Percentiles rank a stretch among this genome's conserved stretches.
phyloP scores from a whole-genome alignment of 2,329 filamentous ascomycete genomes.

The Aschersonia sp. region DNA sequence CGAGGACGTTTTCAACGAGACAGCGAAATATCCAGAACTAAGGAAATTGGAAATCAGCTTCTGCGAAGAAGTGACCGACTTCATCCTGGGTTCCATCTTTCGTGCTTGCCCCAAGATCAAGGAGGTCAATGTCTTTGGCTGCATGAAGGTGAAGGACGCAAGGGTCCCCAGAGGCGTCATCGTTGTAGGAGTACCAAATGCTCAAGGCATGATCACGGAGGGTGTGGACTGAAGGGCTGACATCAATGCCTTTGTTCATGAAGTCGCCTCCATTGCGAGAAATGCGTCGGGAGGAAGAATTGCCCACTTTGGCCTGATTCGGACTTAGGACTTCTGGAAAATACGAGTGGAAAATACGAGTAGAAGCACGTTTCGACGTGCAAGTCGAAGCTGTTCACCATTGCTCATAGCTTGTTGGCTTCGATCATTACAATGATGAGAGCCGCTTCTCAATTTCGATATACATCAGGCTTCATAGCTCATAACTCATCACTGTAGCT shows the following conservation, averaged over 20 bases:
- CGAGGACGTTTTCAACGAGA: slow-evolving; percentile 53
- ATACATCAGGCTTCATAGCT: background rate
- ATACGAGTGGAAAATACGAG: too few species aligned
- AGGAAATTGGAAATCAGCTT: slow-evolving; percentile 66
- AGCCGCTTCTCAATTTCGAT: background rate
- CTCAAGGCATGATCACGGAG: slow-evolving; percentile 45
- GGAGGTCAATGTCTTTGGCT: slow-evolving; percentile 49
- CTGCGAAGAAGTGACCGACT: slow-evolving; percentile 52
- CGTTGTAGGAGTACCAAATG: slow-evolving; percentile 43
- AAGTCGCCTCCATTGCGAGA: too few species aligned
- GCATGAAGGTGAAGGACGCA: slow-evolving; percentile 44
- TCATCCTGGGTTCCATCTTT: slow-evolving; percentile 49
- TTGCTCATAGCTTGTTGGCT: too few species aligned
- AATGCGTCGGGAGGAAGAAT: too few species aligned
- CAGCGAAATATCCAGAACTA: slow-evolving; percentile 51
- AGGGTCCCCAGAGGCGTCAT: slow-evolving; percentile 40
- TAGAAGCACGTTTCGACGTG: too few species aligned
- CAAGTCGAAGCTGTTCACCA: too few species aligned
- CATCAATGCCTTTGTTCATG: too few species aligned
- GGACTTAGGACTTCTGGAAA: too few species aligned
- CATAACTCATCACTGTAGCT: background rate
- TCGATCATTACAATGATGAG: background rate
- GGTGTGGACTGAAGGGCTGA: slow-evolving; percentile 13
- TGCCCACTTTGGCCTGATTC: too few species aligned
- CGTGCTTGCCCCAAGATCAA: slow-evolving; percentile 45